Evolutionary conservation across 805 yeast species (phyloP), one percentile per base, ranked within the genome.

Genomic region (Phaffomyces thermotolerans): DNA sequence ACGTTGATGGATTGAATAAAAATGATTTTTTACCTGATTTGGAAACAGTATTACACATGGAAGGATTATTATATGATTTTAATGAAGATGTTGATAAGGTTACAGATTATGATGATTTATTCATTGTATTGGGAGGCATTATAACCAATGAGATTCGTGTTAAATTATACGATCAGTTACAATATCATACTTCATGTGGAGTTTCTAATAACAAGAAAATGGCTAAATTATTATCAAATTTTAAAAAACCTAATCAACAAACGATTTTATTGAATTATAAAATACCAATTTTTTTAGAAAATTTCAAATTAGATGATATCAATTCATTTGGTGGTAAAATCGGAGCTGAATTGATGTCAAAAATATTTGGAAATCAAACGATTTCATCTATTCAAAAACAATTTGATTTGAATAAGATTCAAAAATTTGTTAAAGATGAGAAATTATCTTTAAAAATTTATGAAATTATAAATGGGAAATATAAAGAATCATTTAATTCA

Each of bases 281-380:
- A 14, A 66, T 81, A 2, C 49, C 65, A 2, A 53, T 57, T 0
- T 93, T 91, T 58, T 60, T 90, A 10, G 67, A 67, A 27, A 68
- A 73, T 23, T 80, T 82, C 58, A 76, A 79, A 46, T 58, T 91
- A 18, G 75, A 77, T 0, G 95, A 89, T 52, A 76, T 91, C 45
- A 83, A 95, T 75, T 88, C 95, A 0, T 67, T 91, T 71, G 98
- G 99, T 7, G 99, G 98, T 3, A 87, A 86, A 51, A 63, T 73
- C 9, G 99, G 99, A 0, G 79, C 80, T 10, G 64, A 66, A 12
- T 67, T 88, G 1, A 48, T 71, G 15, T 59, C 62, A n/a, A 60
- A 66, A 17, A 60, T 89, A n/a, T 66, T 69, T 2, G 3, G 85
- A 83, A 0, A 64, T 65, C 42, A 43, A 31, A 39, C 46, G 18